Conservation (phyloP, 2,329 filamentous ascomycete species). For the Xylariaceae sp. region DNA sequence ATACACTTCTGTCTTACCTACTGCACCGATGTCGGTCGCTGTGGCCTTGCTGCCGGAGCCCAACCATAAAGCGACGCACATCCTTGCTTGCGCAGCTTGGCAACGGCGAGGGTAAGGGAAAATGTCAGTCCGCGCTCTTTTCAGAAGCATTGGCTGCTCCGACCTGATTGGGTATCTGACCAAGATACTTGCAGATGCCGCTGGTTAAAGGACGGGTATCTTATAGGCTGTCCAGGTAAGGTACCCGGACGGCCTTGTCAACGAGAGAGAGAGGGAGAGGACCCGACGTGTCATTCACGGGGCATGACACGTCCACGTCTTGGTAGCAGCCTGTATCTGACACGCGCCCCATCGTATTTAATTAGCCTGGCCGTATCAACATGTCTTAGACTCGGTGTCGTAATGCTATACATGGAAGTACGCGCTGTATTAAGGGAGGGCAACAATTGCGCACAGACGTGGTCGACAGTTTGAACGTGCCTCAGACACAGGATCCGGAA, state of each 20-base stretch:
- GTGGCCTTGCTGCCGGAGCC: too few relatives aligned
- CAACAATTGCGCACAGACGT: too few relatives aligned
- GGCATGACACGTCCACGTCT: neutral
- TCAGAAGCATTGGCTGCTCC: neutral
- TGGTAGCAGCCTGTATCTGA: neutral
- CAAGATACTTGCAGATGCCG: neutral
- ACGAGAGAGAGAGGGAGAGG: neutral
- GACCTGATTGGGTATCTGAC: neutral
- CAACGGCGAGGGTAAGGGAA: too few relatives aligned
- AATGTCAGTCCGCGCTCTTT: neutral
- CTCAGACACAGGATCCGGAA: too few relatives aligned
- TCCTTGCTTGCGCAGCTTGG: too few relatives aligned
- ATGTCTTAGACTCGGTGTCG: neutral
- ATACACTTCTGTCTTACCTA: too few relatives aligned
- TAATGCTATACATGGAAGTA: neutral
- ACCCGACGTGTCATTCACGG: slow-evolving; percentile 15
- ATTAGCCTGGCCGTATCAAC: neutral
- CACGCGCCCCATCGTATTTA: neutral
- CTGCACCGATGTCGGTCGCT: too few relatives aligned
- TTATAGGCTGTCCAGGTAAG: neutral
- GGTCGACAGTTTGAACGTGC: too few relatives aligned
- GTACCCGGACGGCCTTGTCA: neutral
- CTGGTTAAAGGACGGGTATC: neutral
- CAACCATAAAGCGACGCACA: too few relatives aligned
- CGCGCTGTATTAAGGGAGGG: neutral